Base-by-base conservation (phyloP, 495 filamentous ascomycete species). In the Jackrogersella multiformis region DNA sequence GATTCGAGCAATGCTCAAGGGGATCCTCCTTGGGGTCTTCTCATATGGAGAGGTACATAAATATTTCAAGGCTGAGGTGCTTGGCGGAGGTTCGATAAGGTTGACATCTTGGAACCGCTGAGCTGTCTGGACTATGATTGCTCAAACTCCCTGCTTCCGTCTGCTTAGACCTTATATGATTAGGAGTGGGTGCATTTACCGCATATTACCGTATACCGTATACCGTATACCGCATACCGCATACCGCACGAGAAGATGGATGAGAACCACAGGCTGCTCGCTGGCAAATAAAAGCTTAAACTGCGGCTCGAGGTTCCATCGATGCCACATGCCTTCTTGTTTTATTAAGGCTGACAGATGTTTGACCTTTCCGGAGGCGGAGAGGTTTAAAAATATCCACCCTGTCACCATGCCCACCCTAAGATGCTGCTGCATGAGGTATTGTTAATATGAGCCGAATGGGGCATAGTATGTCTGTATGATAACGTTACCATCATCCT, bases 361-460 rank as follows among this genome's bases (percentile, higher is more conserved):
- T 21, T 46, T 45, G 16, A 38, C 38, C 41, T 24, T 6, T 56
- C 56, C 36, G 5, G 52, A 32, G 41, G 42, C n/a, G n/a, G n/a
- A n/a, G n/a, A n/a, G n/a, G n/a, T n/a, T 32, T 56, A 12, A 39
- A 49, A 46, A 51, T 64, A 56, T 9, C 48, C 48, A 62, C 46
- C 30, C 16, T 32, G n/a, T 28, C 28, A 55, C 35, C 30, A 32
- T 32, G n/a, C 18, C 30, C 32, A 55, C 36, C 28, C 45, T 46
- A 45, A 42, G 30, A 42, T n/a, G 20, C 57, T 36, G 58, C 23
- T 35, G 23, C 24, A n/a, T n/a, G n/a, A n/a, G n/a, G n/a, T n/a
- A n/a, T 36, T 28, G 5, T 42, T 38, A 32, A 2, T 23, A 28
- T 24, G 18, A 56, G 24, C 42, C 42, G 8, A 30, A 66, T 66